A percentile compares a stretch with the other conserved stretches of the same genome.
Evolutionary conservation across 1,284 basidiomycete species (phyloP).

Genomic region (Irpex rosettiformis): DNA sequence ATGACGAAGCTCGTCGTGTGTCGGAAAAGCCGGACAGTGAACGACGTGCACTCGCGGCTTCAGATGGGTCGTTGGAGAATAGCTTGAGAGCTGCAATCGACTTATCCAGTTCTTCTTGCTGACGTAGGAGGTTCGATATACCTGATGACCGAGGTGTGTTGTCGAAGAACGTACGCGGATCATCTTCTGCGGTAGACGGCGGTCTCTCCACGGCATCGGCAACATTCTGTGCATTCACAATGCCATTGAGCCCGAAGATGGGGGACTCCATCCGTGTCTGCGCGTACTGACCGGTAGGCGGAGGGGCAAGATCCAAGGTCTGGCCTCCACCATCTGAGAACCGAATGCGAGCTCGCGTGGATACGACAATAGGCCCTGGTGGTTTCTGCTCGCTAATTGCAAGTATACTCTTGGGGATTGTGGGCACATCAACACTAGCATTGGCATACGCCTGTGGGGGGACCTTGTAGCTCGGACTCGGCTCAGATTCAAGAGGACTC

Average conservation of each 20-base stretch:
- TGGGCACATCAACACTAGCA: not conserved
- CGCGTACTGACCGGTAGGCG: slow-evolving; percentile 1
- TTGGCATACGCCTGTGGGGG: slow-evolving; percentile 10
- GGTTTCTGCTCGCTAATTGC: not conserved
- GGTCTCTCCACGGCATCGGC: slow-evolving; percentile 7
- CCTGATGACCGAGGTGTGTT: slow-evolving; percentile 30
- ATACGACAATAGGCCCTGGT: slow-evolving; percentile 1
- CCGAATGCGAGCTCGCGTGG: not conserved
- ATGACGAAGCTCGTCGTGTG: slow-evolving; percentile 37
- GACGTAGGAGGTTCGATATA: slow-evolving; percentile 50
- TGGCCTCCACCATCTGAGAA: not conserved
- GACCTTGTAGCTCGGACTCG: slow-evolving; percentile 15
- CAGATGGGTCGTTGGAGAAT: slow-evolving; percentile 32
- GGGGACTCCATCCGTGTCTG: slow-evolving; percentile 32
- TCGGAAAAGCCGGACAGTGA: slow-evolving; percentile 41
- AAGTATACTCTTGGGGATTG: not conserved
- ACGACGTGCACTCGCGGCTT: slow-evolving; percentile 17
- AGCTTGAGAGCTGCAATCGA: slow-evolving; percentile 56
- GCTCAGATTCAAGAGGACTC: slow-evolving; percentile 19
- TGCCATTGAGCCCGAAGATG: slow-evolving; percentile 45
- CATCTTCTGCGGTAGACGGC: slow-evolving; percentile 2
- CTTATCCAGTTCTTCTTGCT: slow-evolving; percentile 62
- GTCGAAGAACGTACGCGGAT: slow-evolving; percentile 11
- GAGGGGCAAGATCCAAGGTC: slow-evolving; percentile 9
- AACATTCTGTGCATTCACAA: slow-evolving; percentile 20